Conservation (phyloP, 2,329 filamentous ascomycete species). For the Colletotrichum viniferum region DNA sequence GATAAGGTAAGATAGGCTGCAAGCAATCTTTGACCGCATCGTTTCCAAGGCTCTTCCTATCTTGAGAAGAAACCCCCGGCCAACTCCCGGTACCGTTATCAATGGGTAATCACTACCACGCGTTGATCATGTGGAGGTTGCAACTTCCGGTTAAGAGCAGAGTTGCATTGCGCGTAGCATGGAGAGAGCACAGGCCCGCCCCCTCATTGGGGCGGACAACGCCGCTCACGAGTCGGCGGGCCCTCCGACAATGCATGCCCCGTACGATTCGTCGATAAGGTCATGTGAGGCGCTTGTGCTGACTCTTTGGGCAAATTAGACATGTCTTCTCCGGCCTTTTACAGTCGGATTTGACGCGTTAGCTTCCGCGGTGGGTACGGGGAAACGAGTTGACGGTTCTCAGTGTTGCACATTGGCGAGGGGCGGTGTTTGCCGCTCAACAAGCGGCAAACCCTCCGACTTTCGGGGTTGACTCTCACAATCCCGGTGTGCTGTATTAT, state of each 20-base stretch:
- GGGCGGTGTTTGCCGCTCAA: background rate
- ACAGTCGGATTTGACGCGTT: background rate
- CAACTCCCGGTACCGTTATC: background rate
- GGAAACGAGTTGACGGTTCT: background rate
- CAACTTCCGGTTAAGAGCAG: background rate
- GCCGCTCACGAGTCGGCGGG: background rate
- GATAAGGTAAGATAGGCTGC: background rate
- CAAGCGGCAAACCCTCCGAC: background rate
- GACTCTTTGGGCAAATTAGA: background rate
- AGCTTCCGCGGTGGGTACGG: background rate
- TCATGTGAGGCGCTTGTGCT: background rate
- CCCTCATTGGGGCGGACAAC: conserved; percentile 5
- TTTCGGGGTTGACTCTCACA: background rate
- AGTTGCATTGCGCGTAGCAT: background rate
- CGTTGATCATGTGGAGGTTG: background rate
- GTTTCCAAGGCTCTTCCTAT: background rate
- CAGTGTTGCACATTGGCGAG: background rate
- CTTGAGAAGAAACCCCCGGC: background rate
- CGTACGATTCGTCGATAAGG: background rate
- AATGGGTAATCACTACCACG: background rate
- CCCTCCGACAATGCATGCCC: background rate
- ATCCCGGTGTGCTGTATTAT: background rate
- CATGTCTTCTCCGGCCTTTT: background rate
- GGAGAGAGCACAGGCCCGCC: background rate
- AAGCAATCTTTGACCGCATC: background rate